phyloP scores from a whole-genome alignment of 2,329 filamentous ascomycete species.

The Kalaharituber pfeilii region DNA sequence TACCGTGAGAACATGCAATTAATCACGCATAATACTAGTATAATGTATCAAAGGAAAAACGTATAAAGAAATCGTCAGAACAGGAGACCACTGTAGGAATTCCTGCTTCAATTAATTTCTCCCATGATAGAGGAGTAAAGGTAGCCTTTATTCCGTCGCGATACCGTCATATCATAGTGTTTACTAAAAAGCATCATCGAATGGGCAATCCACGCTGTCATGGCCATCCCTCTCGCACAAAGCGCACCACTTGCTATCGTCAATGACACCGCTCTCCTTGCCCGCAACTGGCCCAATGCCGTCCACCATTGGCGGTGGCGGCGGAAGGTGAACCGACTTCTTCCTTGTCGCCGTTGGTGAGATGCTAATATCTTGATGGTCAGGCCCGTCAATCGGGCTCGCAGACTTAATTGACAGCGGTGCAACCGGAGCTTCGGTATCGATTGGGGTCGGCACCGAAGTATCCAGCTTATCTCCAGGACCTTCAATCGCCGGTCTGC shows the following conservation, averaged over 20 bases:
- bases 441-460: neutral
- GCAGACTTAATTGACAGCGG: conserved; percentile 11
- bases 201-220: conserved; percentile 85
- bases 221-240: conserved; percentile 92
- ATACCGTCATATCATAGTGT: conserved; percentile 10
- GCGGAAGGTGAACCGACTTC: conserved; percentile 17
- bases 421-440: conserved; percentile 2
- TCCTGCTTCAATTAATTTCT: neutral
- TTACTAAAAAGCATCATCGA: conserved; percentile 45
- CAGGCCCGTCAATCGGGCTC: conserved; percentile 4
- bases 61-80: conserved; percentile 4
- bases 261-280: conserved; percentile 59
- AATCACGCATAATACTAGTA: neutral
- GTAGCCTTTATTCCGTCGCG: too few relatives aligned
- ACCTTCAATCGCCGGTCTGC: conserved; percentile 11
- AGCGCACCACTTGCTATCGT: conserved; percentile 88
- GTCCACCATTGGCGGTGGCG: conserved; percentile 11
- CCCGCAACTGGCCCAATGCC: conserved; percentile 42
- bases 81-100: neutral
- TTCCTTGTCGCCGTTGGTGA: conserved; percentile 7
- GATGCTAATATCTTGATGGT: neutral
- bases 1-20: neutral
- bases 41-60: neutral
- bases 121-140: neutral
- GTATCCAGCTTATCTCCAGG: neutral